Evolutionary conservation across 768 basidiomycete genomes (phyloP).

Genomic region (Trametes cingulata): DNA sequence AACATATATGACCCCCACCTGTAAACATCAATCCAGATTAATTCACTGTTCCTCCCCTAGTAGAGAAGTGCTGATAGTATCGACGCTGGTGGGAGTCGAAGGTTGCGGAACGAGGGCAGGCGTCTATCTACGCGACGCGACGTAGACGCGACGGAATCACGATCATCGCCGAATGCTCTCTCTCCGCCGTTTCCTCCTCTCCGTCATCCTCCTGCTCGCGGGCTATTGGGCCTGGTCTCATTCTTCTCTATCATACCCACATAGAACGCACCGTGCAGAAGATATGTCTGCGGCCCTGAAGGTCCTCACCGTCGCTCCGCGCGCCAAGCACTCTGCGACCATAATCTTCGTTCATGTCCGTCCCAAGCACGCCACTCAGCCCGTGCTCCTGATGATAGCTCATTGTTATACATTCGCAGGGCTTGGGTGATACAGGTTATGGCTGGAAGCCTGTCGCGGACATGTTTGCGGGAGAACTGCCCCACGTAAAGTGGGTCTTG

Average conservation of each 20-base stretch:
- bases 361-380: not conserved
- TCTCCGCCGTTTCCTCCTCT: not conserved
- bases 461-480: constrained; percentile 59
- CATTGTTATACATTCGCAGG: constrained; percentile 42
- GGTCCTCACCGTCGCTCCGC: constrained; percentile 54
- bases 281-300: constrained; percentile 38
- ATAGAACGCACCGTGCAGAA: not conserved
- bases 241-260: not conserved
- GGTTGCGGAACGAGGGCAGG: too few relatives aligned
- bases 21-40: too few relatives aligned
- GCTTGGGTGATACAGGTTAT: constrained; percentile 71
- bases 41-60: too few relatives aligned
- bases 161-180: constrained; percentile 6
- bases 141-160: not conserved
- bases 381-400: not conserved
- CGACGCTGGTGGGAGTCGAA: too few relatives aligned
- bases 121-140: not conserved
- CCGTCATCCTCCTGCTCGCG: not conserved
- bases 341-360: constrained; percentile 89
- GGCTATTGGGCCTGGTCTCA: not conserved
- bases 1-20: too few relatives aligned
- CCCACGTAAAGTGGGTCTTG: constrained; percentile 87
- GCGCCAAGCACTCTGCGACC: constrained; percentile 74
- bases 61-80: too few relatives aligned
- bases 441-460: constrained; percentile 81